Evolutionary conservation across 2,329 filamentous ascomycete species (phyloP).

Genomic region (Calonectria pauciramosa): DNA sequence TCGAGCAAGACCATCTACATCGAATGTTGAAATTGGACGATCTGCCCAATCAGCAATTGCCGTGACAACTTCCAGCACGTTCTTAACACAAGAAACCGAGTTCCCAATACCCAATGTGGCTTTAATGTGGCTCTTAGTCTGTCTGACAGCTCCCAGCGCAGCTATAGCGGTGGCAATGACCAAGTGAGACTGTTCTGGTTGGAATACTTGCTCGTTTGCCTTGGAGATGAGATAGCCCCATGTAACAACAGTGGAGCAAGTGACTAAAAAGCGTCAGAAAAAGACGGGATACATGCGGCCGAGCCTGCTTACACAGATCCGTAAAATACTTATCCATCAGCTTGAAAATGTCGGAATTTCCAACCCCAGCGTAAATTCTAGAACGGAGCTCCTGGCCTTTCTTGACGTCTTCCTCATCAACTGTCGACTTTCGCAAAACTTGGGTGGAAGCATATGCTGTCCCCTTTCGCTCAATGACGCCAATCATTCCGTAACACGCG

Average conservation of each 20-base stretch:
- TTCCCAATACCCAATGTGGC: constrained; percentile 11
- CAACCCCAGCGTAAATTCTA: constrained; percentile 31
- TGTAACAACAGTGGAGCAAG: constrained; percentile 32
- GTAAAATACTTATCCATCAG: constrained; percentile 36
- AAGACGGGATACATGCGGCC: background rate
- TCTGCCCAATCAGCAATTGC: background rate
- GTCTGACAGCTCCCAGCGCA: background rate
- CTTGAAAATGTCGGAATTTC: constrained; percentile 32
- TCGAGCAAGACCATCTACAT: background rate
- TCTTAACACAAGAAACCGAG: constrained; percentile 8
- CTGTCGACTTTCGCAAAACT: constrained; percentile 25
- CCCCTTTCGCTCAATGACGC: constrained; percentile 33
- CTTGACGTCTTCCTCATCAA: constrained; percentile 29
- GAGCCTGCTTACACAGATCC: constrained; percentile 26
- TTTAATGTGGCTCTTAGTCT: constrained; percentile 15
- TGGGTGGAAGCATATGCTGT: constrained; percentile 27
- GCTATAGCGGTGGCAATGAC: background rate
- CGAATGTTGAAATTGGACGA: background rate
- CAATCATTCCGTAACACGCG: constrained; percentile 38
- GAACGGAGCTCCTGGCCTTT: constrained; percentile 23
- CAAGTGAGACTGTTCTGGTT: background rate
- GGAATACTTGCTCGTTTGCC: constrained; percentile 7
- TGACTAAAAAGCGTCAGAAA: constrained; percentile 21
- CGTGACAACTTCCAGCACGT: background rate
- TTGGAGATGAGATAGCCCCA: constrained; percentile 13